These are phyloP conservation scores for Gastrodia elata DNA, from an alignment of 106 monocot species.

Conservation along the genomic window DNA sequence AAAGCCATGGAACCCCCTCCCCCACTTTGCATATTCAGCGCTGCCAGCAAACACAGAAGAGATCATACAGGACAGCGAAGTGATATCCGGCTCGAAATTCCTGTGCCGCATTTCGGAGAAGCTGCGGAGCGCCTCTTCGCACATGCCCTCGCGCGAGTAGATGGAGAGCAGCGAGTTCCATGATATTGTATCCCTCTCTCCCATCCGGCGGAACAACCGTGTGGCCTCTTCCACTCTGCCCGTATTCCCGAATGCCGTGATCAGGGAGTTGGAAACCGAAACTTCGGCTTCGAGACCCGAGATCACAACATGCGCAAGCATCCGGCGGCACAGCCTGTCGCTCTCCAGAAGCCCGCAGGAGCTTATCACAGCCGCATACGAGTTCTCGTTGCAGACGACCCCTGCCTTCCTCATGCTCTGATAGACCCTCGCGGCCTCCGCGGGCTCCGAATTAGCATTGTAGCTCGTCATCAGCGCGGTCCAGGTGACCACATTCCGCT, in stretches of 20 bases:
- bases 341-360: conserved; percentile 42
- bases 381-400: conserved; percentile 58
- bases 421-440: conserved; percentile 51
- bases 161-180: conserved; percentile 84
- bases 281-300: conserved; percentile 50
- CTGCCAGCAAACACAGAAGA: conserved; percentile 34
- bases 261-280: conserved; percentile 67
- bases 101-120: conserved; percentile 45
- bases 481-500: conserved; percentile 86
- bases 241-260: conserved; percentile 48
- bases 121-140: conserved; percentile 30
- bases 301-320: conserved; percentile 54
- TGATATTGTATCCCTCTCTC: conserved; percentile 48
- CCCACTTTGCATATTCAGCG: conserved; percentile 39
- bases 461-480: conserved; percentile 69
- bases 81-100: conserved; percentile 39
- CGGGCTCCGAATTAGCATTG: conserved; percentile 33
- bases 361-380: conserved; percentile 55
- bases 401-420: conserved; percentile 48
- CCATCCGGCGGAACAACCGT: conserved; percentile 44
- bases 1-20: conserved; percentile 50
- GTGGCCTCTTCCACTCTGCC: conserved; percentile 38
- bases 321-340: conserved; percentile 41
- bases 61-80: conserved; percentile 67
- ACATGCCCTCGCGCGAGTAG: conserved; percentile 44